Evolutionary conservation across 176 grass and related monocot species (phyloP).

Genomic region (Elaeis guineensis): DNA sequence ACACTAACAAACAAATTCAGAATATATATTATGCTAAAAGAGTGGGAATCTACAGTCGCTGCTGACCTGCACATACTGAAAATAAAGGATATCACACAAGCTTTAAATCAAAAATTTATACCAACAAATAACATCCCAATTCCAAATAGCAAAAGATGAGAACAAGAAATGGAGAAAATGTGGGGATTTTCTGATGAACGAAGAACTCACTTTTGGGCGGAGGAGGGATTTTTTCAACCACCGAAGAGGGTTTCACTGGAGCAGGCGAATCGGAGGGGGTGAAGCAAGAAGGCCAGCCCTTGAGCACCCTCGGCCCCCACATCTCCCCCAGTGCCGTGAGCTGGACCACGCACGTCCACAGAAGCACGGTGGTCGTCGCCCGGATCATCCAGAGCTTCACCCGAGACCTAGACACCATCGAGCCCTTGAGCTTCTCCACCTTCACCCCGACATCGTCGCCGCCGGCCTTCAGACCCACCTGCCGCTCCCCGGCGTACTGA

Average conservation of each 20-base stretch:
- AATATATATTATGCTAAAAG: too few relatives aligned
- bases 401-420: constrained; percentile 30
- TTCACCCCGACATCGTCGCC: background rate
- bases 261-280: constrained; percentile 25
- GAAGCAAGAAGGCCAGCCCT: constrained; percentile 63
- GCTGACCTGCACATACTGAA: too few relatives aligned
- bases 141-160: constrained; percentile 12
- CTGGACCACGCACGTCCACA: constrained; percentile 76
- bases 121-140: background rate
- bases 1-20: too few relatives aligned
- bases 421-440: constrained; percentile 20
- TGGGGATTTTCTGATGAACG: background rate
- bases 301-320: constrained; percentile 47
- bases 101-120: background rate
- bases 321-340: constrained; percentile 52
- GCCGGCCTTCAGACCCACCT: constrained; percentile 8
- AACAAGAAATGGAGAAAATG: background rate
- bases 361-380: constrained; percentile 57
- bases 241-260: constrained; percentile 12
- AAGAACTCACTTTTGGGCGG: constrained; percentile 68
- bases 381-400: constrained; percentile 72
- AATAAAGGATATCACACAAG: too few relatives aligned
- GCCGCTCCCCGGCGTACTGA: constrained; percentile 3
- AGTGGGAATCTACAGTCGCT: too few relatives aligned
- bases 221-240: constrained; percentile 36